Base-by-base conservation (phyloP, 2,329 filamentous ascomycete genomes). In the Sarocladium brachiariae region DNA sequence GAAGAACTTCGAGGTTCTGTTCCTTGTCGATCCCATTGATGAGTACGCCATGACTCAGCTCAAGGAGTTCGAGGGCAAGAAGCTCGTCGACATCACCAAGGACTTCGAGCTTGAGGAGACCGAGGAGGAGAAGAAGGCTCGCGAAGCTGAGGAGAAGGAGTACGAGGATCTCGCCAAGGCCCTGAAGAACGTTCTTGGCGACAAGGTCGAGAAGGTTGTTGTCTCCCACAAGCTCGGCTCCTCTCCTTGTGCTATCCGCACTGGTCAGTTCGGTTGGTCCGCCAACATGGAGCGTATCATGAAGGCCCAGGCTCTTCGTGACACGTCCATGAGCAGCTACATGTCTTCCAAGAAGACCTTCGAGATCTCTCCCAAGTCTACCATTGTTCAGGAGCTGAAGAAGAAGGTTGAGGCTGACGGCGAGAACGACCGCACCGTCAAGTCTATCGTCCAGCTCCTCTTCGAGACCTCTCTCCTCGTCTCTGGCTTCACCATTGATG, bases 201-300 rank as follows among this genome's bases (percentile, higher is more conserved):
- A 99, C 73, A 95, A 95, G 83, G 93, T 99, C 60, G 93, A 99
- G 89, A 99, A 99, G 87, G 93, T 99, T 35, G 91, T 99, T 58
- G 92, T 99, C 70, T 92, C 86, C 61, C 89, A 97, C 87, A 97
- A 97, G 86, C 85, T 99, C 54, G 83, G 87, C 63, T 87, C 87
- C 69, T 83, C 93, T 58, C 93, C 93, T 67, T 97, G 93, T 75
- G 93, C 93, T 70, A 97, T 99, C 81, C 92, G 93, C 73, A 99
- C 93, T 62, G 93, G 93, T 67, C 93, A 97, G 78, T 99, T 99
- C 74, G 93, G 93, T 76, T 99, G 93, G 93, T 97, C 92, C 52
- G 93, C 93, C 70, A 99, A 99, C 84, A 99, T 99, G 93, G 93
- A 99, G 84, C 93, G 93, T 81, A 99, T 99, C 85, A 99, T 99